Evolutionary conservation across 352 stramenopile species (phyloP).

Genomic region (Thraustochytrium sp.): DNA sequence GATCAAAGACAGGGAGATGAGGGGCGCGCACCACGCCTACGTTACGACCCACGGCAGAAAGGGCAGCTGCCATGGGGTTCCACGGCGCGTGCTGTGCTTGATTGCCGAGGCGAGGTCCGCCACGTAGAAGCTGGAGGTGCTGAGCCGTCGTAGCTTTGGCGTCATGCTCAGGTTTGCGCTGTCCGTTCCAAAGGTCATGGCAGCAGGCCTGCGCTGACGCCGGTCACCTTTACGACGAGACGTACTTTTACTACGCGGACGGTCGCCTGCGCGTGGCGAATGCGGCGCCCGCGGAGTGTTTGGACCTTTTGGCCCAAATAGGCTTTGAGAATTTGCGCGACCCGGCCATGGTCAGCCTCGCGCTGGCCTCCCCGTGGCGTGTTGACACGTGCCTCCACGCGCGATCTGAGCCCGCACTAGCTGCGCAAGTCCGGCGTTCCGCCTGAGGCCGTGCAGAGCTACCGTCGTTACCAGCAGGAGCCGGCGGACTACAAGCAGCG

Average conservation of each 20-base stretch:
- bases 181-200: no score
- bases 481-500: background rate
- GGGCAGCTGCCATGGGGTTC: no score
- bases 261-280: background rate
- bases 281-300: background rate
- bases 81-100: no score
- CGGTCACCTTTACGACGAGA: background rate
- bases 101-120: no score
- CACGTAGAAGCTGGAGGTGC: no score
- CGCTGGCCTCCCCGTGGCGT: background rate
- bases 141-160: no score
- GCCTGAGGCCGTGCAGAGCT: background rate
- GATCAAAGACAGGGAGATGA: no score
- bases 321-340: background rate
- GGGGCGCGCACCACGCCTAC: no score
- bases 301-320: background rate
- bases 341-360: background rate
- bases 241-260: background rate
- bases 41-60: no score
- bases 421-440: background rate
- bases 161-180: background rate
- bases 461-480: background rate
- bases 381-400: background rate
- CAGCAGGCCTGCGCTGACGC: no score
- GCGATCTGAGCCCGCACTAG: background rate